Evolutionary conservation across 305 asterid genomes (phyloP).

Genomic region (Withania somnifera): DNA sequence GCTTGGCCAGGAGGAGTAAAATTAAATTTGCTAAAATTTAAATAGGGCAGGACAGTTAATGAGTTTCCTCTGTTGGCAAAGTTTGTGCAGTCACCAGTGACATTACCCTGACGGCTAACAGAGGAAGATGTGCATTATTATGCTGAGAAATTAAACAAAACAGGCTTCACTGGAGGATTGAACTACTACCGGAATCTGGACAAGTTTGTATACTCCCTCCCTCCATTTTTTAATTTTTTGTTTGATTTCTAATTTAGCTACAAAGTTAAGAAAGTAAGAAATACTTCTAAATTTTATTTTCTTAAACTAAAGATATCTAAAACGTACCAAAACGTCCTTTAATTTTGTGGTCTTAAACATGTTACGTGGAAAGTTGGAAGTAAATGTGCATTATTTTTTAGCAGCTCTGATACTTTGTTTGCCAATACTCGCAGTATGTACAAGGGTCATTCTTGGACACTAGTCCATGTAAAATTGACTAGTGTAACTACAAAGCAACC

Average conservation of each 20-base stretch:
- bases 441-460: neutral
- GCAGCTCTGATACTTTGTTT: neutral
- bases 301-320: no score
- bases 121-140: slow-evolving; percentile 65
- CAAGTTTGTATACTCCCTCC: slow-evolving; percentile 31
- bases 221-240: neutral
- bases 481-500: neutral
- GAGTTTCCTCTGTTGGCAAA: no score
- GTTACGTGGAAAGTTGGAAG: neutral
- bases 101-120: slow-evolving; percentile 68
- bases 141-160: slow-evolving; percentile 41
- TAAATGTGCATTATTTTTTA: no score
- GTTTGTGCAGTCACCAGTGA: slow-evolving; percentile 27
- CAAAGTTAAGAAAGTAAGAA: neutral
- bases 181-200: slow-evolving; percentile 78
- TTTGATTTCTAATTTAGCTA: neutral
- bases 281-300: no score
- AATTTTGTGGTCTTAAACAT: no score
- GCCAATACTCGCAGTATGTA: neutral
- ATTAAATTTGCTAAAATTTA: no score
- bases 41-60: no score
- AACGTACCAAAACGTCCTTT: no score
- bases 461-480: neutral
- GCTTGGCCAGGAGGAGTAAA: no score
- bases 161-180: slow-evolving; percentile 83